Evolutionary conservation across 148 eudicot species (phyloP).

Genomic region (Vaccinium vitisidaea): DNA sequence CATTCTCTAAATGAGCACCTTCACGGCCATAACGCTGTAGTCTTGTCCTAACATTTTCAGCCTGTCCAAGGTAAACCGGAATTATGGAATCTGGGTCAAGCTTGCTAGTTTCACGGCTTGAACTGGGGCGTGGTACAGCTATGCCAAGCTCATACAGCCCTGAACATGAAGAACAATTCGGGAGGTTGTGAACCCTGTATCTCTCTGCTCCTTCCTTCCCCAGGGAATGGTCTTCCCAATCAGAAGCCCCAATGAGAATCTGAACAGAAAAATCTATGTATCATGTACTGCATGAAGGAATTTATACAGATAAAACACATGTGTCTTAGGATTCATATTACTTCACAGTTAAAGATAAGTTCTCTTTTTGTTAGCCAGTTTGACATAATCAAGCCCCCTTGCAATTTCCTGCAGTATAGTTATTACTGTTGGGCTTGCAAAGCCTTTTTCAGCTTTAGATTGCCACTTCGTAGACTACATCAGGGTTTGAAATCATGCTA

Average conservation of each 20-base stretch:
- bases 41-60: constrained; percentile 79
- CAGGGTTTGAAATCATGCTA: background rate
- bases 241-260: constrained; percentile 74
- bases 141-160: constrained; percentile 89
- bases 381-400: constrained; percentile 6
- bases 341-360: background rate
- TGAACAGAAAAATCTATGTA: constrained; percentile 19
- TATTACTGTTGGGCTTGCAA: background rate
- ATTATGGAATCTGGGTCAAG: constrained; percentile 45
- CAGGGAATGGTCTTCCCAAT: constrained; percentile 59
- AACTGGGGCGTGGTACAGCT: constrained; percentile 23
- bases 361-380: background rate
- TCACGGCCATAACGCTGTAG: constrained; percentile 74
- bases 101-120: constrained; percentile 42
- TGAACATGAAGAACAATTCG: constrained; percentile 44
- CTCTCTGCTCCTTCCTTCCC: constrained; percentile 74
- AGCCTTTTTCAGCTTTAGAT: background rate
- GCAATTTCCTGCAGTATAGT: background rate
- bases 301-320: background rate
- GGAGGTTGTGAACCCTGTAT: constrained; percentile 74
- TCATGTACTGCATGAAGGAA: background rate
- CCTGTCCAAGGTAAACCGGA: constrained; percentile 82
- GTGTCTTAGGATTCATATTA: background rate
- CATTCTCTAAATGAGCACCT: constrained; percentile 77
- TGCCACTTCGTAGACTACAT: background rate